Conservation (phyloP, 202 grass and related monocot species). For the Dendrocalamus latiflorus region DNA sequence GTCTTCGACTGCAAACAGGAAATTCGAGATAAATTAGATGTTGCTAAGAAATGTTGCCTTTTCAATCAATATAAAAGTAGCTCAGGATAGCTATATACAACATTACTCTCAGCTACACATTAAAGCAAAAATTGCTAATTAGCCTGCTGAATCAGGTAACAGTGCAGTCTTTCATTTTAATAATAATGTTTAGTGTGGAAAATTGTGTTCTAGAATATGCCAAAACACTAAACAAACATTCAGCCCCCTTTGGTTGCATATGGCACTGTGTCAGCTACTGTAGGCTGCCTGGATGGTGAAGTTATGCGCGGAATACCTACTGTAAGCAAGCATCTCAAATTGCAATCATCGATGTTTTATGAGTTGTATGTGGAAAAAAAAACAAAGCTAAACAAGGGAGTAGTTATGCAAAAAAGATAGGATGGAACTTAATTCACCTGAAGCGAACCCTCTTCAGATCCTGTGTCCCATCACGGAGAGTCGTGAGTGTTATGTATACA, state of each 20-base stretch:
- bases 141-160: background rate
- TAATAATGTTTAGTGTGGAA: background rate
- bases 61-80: background rate
- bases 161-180: background rate
- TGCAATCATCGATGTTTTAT: background rate
- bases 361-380: background rate
- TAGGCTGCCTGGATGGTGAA: background rate
- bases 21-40: background rate
- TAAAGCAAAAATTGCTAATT: background rate
- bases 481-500: slow-evolving; percentile 83
- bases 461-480: slow-evolving; percentile 68
- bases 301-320: background rate
- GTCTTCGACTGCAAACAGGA: slow-evolving; percentile 58
- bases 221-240: background rate
- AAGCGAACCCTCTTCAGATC: slow-evolving; percentile 96
- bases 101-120: background rate
- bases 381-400: background rate
- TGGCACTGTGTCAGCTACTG: background rate
- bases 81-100: background rate
- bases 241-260: background rate
- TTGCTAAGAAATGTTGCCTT: background rate
- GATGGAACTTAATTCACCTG: slow-evolving; percentile 50
- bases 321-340: background rate
- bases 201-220: background rate
- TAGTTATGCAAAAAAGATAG: background rate